Evolutionary conservation across 1,139 yeast species (phyloP).

Genomic region (Pichiaceae sp.): DNA sequence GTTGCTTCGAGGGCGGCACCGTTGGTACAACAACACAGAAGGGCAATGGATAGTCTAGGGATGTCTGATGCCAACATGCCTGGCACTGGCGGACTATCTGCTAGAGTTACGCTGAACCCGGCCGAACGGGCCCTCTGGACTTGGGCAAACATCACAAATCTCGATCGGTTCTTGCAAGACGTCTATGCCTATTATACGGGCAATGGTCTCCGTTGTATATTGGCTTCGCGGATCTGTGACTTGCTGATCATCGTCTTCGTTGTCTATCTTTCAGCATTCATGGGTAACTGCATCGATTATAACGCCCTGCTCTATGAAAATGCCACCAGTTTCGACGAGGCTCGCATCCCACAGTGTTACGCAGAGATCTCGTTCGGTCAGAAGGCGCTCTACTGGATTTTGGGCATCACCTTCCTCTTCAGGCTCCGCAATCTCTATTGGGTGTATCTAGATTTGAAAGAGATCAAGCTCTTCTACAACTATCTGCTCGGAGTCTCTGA

Average conservation of each 20-base stretch:
- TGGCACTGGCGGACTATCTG: neutral
- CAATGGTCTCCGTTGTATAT: conserved; percentile 73
- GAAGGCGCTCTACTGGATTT: conserved; percentile 55
- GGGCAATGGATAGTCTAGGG: neutral
- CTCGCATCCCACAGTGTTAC: conserved; percentile 57
- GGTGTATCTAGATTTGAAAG: conserved; percentile 44
- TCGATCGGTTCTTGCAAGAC: conserved; percentile 78
- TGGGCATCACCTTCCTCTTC: conserved; percentile 47
- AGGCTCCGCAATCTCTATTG: conserved; percentile 55
- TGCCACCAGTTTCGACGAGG: conserved; percentile 21
- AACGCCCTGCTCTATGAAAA: conserved; percentile 25
- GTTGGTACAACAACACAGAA: neutral
- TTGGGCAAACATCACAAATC: conserved; percentile 92
- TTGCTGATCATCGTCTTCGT: conserved; percentile 70
- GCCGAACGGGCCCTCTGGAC: conserved; percentile 83
- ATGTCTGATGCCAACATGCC: neutral
- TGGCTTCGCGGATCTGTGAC: conserved; percentile 57
- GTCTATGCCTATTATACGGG: conserved; percentile 80
- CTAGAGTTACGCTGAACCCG: conserved; percentile 33
- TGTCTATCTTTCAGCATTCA: conserved; percentile 65
- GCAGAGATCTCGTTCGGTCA: conserved; percentile 39
- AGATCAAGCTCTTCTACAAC: conserved; percentile 56
- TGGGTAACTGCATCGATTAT: conserved; percentile 73
- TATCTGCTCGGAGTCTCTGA: conserved; percentile 64
- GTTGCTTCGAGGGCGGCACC: conserved; percentile 10